These are phyloP conservation scores for Mycena capillaripes DNA, from an alignment of 768 basidiomycete genomes.

Conservation along the genomic window DNA sequence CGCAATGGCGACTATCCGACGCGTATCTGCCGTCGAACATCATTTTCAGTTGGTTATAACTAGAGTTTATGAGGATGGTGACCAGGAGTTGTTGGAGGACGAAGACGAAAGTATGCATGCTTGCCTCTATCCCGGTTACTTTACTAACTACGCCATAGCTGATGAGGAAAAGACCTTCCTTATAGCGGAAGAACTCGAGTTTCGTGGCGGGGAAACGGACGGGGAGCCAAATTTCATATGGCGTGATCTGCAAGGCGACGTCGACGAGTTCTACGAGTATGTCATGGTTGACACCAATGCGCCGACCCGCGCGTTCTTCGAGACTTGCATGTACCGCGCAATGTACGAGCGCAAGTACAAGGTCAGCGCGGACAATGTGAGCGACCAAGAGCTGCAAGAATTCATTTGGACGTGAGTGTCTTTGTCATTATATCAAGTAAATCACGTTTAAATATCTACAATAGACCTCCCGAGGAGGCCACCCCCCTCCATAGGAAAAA, in stretches of 20 bases:
- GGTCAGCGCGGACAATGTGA: slow-evolving; percentile 74
- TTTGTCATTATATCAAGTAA: background rate
- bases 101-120: slow-evolving; percentile 84
- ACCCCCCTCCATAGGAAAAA: slow-evolving; percentile 39
- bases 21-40: slow-evolving; percentile 81
- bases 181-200: slow-evolving; percentile 91
- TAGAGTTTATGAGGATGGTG: slow-evolving; percentile 97
- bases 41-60: slow-evolving; percentile 94
- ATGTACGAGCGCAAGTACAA: slow-evolving; percentile 97
- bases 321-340: slow-evolving; percentile 94
- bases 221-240: slow-evolving; percentile 89
- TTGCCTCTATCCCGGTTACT: background rate
- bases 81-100: slow-evolving; percentile 94
- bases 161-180: slow-evolving; percentile 95
- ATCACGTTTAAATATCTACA: background rate
- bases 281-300: slow-evolving; percentile 84
- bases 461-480: slow-evolving; percentile 51
- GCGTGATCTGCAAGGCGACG: slow-evolving; percentile 92
- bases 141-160: slow-evolving; percentile 60
- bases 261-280: slow-evolving; percentile 96
- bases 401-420: slow-evolving; percentile 84
- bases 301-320: slow-evolving; percentile 90
- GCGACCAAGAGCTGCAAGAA: slow-evolving; percentile 78
- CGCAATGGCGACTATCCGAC: slow-evolving; percentile 93
- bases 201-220: slow-evolving; percentile 80